Percentiles rank a stretch among this genome's conserved stretches.
These are phyloP conservation scores for Penicillium sumatraense DNA, from an alignment of 2,329 filamentous ascomycete species.

Conservation along the genomic window DNA sequence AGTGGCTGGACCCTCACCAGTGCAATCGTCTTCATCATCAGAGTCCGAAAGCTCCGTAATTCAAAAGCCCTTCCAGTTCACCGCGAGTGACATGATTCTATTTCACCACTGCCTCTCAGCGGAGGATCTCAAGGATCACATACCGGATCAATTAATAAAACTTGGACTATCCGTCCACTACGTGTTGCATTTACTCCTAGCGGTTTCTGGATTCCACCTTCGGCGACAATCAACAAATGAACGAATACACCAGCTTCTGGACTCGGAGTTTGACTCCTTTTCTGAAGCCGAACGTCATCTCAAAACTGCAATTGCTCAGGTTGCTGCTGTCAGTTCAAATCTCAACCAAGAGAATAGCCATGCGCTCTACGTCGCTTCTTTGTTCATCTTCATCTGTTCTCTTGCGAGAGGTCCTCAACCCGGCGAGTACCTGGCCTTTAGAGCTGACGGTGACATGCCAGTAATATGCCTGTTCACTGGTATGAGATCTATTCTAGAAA, in stretches of 20 bases:
- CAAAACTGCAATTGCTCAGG: not conserved
- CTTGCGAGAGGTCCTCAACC: not conserved
- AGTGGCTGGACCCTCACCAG: not conserved
- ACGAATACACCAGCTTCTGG: not conserved
- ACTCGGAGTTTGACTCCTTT: not conserved
- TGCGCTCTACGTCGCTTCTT: not conserved
- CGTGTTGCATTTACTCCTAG: not conserved
- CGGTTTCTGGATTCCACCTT: not conserved
- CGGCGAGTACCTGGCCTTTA: not conserved
- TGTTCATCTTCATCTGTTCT: not conserved
- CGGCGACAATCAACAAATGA: not conserved
- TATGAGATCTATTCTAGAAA: not conserved
- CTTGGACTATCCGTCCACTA: not conserved
- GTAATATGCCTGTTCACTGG: not conserved
- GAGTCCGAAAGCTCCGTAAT: not conserved
- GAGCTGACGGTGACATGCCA: not conserved
- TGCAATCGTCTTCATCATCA: not conserved
- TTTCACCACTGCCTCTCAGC: not conserved
- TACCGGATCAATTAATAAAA: not conserved
- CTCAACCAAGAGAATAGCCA: not conserved
- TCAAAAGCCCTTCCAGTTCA: not conserved
- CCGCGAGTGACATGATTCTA: not conserved
- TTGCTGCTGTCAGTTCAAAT: not conserved
- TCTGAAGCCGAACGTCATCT: not conserved
- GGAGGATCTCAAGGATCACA: not conserved